Evolutionary conservation across 2,329 filamentous ascomycete species (phyloP), one percentile per base, ranked within the genome.

Genomic region (Intubia oerlemansii): DNA sequence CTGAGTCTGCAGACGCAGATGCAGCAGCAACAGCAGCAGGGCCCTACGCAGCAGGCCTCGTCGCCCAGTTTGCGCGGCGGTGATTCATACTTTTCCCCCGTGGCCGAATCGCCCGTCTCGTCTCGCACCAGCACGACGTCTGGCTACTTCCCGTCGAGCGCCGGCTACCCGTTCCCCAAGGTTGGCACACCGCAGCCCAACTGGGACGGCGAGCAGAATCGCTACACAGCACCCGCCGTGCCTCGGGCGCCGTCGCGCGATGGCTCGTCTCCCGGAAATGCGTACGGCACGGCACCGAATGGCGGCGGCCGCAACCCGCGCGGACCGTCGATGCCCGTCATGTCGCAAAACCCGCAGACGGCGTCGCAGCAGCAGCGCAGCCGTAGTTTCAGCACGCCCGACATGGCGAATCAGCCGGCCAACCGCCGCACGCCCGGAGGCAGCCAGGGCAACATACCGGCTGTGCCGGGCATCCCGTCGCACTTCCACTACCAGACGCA

Each of bases 61-160:
- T 79, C 76, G 10, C 75, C 79, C 2, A 56, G 59, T 16, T 57
- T 66, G 13, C 60, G 66, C 29, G 58, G 56, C 20, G 66, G 59
- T n/a, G 80, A 82, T 33, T 93, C 84, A 4, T 95, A 93, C 51
- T 98, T 98, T 50, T 95, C 85, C 1, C 88, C 88, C 1, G 64
- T 74, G 3, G 65, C 62, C 19, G 84, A 93, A 31, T 81, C 78
- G 1, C 78, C 79, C 8, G 69, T 70, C 24, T 80, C 75, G 10
- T 74, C 74, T 15, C 64, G 79, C 28, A 74, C 76, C 7, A 84
- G 77, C 46, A 69, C 69, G 2, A 63, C 78, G 5, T 81, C 78
- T 23, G 68, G 71, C 25, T 72, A 82, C 45, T 90, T 82, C 42
- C 45, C 49, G 1, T 44, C 49, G 49, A n/a, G 51, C n/a, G 47